These are phyloP conservation scores for Sarocladium strictum DNA, from an alignment of 2,329 filamentous ascomycete genomes.

Conservation along the genomic window DNA sequence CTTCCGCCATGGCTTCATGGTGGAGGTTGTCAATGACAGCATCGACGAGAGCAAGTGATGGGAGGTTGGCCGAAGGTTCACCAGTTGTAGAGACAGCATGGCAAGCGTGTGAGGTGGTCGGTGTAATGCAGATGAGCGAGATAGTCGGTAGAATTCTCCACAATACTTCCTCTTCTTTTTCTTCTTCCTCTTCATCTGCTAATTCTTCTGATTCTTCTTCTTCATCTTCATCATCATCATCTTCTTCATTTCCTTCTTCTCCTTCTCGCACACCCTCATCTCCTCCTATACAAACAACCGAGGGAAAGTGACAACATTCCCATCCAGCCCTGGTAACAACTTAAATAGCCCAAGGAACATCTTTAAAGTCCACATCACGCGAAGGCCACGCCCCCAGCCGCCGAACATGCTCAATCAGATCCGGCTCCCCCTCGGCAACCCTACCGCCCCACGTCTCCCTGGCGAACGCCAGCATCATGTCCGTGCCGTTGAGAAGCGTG, in stretches of 20 bases:
- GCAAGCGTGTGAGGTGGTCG: too few species aligned
- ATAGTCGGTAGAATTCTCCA: too few species aligned
- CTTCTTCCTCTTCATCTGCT: too few species aligned
- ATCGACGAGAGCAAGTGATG: neutral
- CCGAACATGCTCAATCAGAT: slow-evolving; percentile 13
- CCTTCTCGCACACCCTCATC: too few species aligned
- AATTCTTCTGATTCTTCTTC: too few species aligned
- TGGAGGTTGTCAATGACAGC: slow-evolving; percentile 41
- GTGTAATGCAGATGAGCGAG: too few species aligned
- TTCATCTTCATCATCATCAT: too few species aligned
- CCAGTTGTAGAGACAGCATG: too few species aligned
- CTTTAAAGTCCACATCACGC: slow-evolving; percentile 27
- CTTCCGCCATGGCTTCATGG: slow-evolving; percentile 77
- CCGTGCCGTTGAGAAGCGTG: slow-evolving; percentile 26
- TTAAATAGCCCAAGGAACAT: slow-evolving; percentile 13
- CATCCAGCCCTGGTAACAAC: neutral
- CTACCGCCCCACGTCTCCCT: slow-evolving; percentile 22
- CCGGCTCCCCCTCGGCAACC: slow-evolving; percentile 12
- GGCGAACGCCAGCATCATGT: slow-evolving; percentile 26
- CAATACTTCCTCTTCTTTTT: too few species aligned
- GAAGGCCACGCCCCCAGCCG: slow-evolving; percentile 20
- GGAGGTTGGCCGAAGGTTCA: neutral
- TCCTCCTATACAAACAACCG: too few species aligned
- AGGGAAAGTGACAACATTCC: too few species aligned
- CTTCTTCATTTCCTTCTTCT: too few species aligned